Conservation (phyloP, 345 rosid genomes). For the Odontarrhena argentea region DNA sequence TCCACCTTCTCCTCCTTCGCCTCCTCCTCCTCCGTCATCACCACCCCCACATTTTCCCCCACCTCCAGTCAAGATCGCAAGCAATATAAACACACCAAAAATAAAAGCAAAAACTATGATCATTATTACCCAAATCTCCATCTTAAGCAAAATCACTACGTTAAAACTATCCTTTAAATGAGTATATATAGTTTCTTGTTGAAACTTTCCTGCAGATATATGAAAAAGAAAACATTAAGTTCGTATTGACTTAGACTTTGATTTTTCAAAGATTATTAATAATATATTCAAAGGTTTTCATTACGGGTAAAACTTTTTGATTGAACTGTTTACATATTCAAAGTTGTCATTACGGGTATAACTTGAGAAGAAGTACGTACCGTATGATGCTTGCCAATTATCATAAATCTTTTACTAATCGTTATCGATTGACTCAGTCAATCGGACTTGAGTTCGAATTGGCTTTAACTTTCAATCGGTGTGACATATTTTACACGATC, state of each 20-base stretch:
- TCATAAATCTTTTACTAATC: not conserved
- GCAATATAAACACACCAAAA: conserved; percentile 1
- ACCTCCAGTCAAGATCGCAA: not conserved
- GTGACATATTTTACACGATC: conserved; percentile 7
- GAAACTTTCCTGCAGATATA: not conserved
- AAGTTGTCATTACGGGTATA: conserved; percentile 16
- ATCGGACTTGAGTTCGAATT: conserved; percentile 14
- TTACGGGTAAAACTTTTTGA: conserved; percentile 14
- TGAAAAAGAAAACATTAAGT: conserved; percentile 16
- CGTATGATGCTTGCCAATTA: conserved; percentile 5
- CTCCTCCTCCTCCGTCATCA: conserved; percentile 10
- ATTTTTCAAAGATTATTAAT: not conserved
- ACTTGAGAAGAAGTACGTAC: conserved; percentile 17
- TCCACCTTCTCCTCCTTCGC: not conserved
- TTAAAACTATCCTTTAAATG: not conserved
- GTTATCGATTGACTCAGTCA: conserved; percentile 19
- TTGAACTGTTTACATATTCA: conserved; percentile 3
- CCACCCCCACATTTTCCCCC: conserved; percentile 22
- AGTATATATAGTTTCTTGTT: not conserved
- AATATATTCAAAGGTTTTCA: conserved; percentile 6
- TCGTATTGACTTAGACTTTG: conserved; percentile 17
- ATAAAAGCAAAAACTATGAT: conserved; percentile 17
- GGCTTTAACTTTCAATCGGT: conserved; percentile 3
- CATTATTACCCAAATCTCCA: conserved; percentile 3
- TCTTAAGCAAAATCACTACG: conserved; percentile 13